A percentile compares a stretch with the other conserved stretches of the same genome.
Evolutionary conservation across 495 filamentous ascomycete species (phyloP).

Genomic region (Lepraria neglecta): DNA sequence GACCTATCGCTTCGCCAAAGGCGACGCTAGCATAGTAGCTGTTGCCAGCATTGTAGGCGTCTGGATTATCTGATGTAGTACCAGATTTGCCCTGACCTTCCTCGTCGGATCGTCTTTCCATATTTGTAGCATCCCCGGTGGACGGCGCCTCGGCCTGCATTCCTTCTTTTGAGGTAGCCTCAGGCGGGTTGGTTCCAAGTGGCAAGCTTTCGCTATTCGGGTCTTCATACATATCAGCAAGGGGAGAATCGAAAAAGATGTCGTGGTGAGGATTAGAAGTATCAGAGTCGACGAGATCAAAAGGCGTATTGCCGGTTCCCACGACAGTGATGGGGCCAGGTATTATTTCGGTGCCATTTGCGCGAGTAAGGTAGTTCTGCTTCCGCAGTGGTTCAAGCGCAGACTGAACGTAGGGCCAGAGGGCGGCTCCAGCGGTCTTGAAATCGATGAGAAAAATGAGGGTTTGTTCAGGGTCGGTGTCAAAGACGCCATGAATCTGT

Average conservation of each 20-base stretch:
- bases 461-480: constrained; percentile 34
- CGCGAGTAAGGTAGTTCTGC: constrained; percentile 38
- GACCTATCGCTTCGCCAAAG: constrained; percentile 35
- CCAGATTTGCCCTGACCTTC: constrained; percentile 21
- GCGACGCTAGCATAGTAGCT: constrained; percentile 45
- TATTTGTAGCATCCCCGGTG: background rate
- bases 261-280: constrained; percentile 38
- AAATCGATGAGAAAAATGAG: constrained; percentile 43
- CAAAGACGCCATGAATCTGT: constrained; percentile 38
- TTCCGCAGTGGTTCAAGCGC: constrained; percentile 40
- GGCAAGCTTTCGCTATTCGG: constrained; percentile 10
- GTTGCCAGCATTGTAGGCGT: constrained; percentile 36
- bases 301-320: constrained; percentile 43
- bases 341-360: constrained; percentile 35
- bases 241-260: constrained; percentile 49
- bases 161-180: background rate
- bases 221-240: constrained; percentile 27
- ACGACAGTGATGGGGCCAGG: constrained; percentile 41
- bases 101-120: constrained; percentile 10
- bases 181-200: background rate
- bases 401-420: constrained; percentile 36
- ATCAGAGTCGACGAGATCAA: constrained; percentile 36
- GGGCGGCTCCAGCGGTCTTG: constrained; percentile 36
- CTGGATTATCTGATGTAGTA: background rate
- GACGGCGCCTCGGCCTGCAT: background rate